phyloP scores from a whole-genome alignment of 140 eudicot genomes.

The Oenanthe javanica region DNA sequence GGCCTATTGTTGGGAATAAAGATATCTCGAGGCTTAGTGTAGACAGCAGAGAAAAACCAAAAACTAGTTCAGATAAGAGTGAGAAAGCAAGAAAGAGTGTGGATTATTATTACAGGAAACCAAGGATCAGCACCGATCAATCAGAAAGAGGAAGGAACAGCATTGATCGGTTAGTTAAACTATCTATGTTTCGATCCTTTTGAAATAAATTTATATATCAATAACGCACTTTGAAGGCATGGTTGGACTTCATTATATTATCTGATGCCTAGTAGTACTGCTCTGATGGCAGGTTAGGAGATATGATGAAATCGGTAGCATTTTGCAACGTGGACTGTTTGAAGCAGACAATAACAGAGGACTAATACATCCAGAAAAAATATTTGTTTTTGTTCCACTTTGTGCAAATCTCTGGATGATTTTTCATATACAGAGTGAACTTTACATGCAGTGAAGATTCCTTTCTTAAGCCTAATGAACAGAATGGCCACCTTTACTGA shows the following conservation, averaged over 20 bases:
- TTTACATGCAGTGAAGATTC: background rate
- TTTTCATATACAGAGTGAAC: background rate
- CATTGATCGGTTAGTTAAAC: conserved; percentile 18
- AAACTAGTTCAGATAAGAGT: conserved; percentile 3
- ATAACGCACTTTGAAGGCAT: background rate
- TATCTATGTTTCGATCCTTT: background rate
- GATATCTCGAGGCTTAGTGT: conserved; percentile 13
- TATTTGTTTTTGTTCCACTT: background rate
- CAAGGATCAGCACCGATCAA: conserved; percentile 19
- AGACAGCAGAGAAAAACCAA: conserved; percentile 11
- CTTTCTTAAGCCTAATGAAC: background rate
- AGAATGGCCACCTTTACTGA: background rate
- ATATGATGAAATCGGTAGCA: conserved; percentile 24
- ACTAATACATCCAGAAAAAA: background rate
- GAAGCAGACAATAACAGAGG: conserved; percentile 10
- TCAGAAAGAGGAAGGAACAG: conserved; percentile 23
- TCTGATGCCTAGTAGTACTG: background rate
- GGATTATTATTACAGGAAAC: conserved; percentile 6
- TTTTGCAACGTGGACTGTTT: conserved; percentile 22
- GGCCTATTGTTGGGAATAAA: conserved; percentile 8
- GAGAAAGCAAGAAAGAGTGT: conserved; percentile 17
- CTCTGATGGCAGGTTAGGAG: conserved; percentile 14
- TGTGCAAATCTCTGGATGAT: background rate
- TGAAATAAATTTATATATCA: too few relatives aligned
- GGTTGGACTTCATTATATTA: background rate